phyloP scores from a whole-genome alignment of 257 asterid species.

The Linaria vulgaris region DNA sequence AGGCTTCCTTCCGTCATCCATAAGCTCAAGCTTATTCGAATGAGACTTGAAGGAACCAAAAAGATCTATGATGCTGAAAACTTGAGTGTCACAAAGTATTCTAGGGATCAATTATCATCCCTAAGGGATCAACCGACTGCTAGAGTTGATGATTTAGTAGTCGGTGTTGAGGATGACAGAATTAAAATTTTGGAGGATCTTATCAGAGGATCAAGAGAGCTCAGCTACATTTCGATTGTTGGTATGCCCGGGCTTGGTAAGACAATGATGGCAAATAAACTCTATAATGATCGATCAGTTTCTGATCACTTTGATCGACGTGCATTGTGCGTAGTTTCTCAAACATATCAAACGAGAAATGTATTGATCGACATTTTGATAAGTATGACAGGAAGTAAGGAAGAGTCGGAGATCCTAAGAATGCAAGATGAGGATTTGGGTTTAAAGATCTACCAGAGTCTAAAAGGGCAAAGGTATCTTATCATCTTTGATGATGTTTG shows the following conservation, averaged over 20 bases:
- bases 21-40: neutral
- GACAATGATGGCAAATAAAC: neutral
- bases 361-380: neutral
- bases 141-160: neutral
- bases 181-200: neutral
- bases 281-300: neutral
- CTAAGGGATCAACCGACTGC: neutral
- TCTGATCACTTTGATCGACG: neutral
- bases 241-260: conserved; percentile 14
- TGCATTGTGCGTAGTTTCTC: conserved; percentile 6
- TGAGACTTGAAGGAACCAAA: neutral
- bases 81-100: neutral
- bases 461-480: neutral
- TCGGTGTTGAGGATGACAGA: neutral
- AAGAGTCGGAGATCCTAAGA: neutral
- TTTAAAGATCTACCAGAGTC: neutral
- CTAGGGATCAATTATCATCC: neutral
- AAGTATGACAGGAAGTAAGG: neutral
- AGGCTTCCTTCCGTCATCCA: conserved; percentile 2
- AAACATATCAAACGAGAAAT: conserved; percentile 8
- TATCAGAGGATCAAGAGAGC: neutral
- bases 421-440: conserved; percentile 2
- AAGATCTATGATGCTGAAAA: neutral
- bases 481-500: conserved; percentile 2
- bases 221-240: neutral